These are phyloP conservation scores for Nitzschia sp. DNA, from an alignment of 108 stramenopile species.

Conservation along the genomic window DNA sequence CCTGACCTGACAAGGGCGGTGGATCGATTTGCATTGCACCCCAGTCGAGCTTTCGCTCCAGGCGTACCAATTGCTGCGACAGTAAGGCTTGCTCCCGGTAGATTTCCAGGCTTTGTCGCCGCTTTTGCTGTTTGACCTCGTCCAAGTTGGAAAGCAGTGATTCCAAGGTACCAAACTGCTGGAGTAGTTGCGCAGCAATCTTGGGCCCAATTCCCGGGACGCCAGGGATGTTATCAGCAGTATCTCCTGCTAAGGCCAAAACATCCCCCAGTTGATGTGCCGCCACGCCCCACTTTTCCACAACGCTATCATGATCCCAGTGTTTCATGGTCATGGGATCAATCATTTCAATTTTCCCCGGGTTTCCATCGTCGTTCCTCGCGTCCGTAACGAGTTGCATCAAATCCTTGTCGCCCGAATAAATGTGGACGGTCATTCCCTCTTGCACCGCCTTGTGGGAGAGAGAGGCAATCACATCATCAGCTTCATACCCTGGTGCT, in stretches of 20 bases:
- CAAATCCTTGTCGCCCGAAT: conserved; percentile 89
- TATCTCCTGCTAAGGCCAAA: conserved; percentile 85
- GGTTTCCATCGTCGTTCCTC: conserved; percentile 9
- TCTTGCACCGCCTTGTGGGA: conserved; percentile 57
- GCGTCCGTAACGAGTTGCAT: conserved; percentile 82
- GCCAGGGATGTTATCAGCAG: conserved; percentile 88
- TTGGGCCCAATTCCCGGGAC: conserved; percentile 90
- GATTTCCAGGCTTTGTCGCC: conserved; percentile 60
- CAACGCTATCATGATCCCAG: conserved; percentile 61
- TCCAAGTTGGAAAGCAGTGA: conserved; percentile 52
- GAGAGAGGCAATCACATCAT: conserved; percentile 91
- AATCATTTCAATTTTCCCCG: conserved; percentile 71
- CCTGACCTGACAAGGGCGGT: neutral
- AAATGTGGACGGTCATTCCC: conserved; percentile 71
- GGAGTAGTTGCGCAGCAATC: conserved; percentile 72
- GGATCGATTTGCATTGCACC: conserved; percentile 32
- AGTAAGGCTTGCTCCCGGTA: conserved; percentile 57
- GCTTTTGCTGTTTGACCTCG: conserved; percentile 63
- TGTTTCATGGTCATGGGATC: conserved; percentile 79
- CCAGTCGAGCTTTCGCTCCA: conserved; percentile 43
- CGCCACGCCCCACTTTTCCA: conserved; percentile 78
- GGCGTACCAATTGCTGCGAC: conserved; percentile 49
- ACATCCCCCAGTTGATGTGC: conserved; percentile 77
- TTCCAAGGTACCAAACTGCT: conserved; percentile 71
- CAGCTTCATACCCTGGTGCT: conserved; percentile 84